These are phyloP conservation scores for Suillus tomentosus DNA, from an alignment of 768 basidiomycete genomes.

Conservation along the genomic window DNA sequence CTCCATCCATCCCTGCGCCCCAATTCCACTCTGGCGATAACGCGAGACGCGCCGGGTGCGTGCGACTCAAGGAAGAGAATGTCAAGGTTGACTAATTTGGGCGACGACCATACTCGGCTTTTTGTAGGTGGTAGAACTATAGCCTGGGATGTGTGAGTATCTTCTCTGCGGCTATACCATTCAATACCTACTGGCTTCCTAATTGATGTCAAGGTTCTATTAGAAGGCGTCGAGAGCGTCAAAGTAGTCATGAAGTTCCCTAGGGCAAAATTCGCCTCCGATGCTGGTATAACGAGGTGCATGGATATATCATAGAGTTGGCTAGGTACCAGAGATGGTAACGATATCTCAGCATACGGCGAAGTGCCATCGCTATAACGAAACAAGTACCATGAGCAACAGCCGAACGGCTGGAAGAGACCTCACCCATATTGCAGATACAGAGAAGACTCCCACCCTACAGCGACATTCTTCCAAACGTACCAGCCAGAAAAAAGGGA, in stretches of 20 bases:
- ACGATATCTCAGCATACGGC: conserved; percentile 60
- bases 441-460: conserved; percentile 67
- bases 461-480: conserved; percentile 73
- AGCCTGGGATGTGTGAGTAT: conserved; percentile 44
- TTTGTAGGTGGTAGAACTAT: conserved; percentile 51
- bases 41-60: conserved; percentile 44
- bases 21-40: conserved; percentile 66
- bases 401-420: neutral
- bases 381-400: neutral
- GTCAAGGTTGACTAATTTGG: conserved; percentile 47
- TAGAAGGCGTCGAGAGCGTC: conserved; percentile 57
- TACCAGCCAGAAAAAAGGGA: conserved; percentile 70
- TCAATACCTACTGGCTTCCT: conserved; percentile 63
- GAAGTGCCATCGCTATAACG: conserved; percentile 55
- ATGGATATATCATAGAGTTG: conserved; percentile 81
- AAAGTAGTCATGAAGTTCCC: conserved; percentile 86
- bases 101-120: conserved; percentile 37
- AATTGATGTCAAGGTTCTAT: conserved; percentile 60
- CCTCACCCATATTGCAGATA: conserved; percentile 82
- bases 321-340: conserved; percentile 54
- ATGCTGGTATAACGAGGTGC: conserved; percentile 63
- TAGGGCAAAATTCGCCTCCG: conserved; percentile 66
- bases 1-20: conserved; percentile 78
- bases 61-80: conserved; percentile 63
- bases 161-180: neutral